Evolutionary conservation across 1,139 yeast genomes (phyloP), one percentile per base, ranked within the genome.

Genomic region (Pneumocystis wakefieldiae): DNA sequence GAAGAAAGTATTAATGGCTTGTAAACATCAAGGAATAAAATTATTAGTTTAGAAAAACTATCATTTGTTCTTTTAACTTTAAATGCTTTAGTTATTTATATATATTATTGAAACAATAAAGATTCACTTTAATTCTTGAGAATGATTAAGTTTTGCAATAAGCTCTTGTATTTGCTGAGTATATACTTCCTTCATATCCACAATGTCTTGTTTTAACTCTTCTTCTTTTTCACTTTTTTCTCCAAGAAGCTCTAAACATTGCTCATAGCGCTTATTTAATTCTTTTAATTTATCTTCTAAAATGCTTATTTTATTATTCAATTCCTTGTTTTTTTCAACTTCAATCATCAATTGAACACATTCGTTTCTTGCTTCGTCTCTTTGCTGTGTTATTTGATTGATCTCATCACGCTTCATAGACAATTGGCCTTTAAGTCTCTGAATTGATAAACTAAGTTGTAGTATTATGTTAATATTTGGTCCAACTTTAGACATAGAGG

Each of bases 201-300:
- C 80, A 17, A 94, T 92, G 71, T 92, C 99, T 3, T 95, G 96
- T 68, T 80, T 79, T 62, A 94, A 77, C 73, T 92, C 98, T 64
- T 85, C 87, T 6, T 88, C 92, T 67, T 79, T 80, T 72, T 94
- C 98, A 15, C 90, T 81, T 72, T 91, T 90, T 70, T 91, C 97
- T 4, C 97, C 97, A 24, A 91, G 78, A 67, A 89, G 74, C 69
- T 86, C 88, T 66, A 91, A 75, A 66, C 92, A 82, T 2, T 85
- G 80, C 64, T 83, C 84, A 65, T 80, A 77, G 35, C 80, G 70
- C 53, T 68, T 65, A 57, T 70, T 70, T 62, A 82, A 74, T 2
- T 72, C 73, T 1, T 71, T 74, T 4, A 82, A 71, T 62, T 80
- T 76, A 12, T 69, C 72, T 0, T 70, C 71, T 58, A 64, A 37